A percentile compares a stretch with the other conserved stretches of the same genome.
phyloP scores from a whole-genome alignment of 1,284 basidiomycete species.

The Heterobasidion occidentale region DNA sequence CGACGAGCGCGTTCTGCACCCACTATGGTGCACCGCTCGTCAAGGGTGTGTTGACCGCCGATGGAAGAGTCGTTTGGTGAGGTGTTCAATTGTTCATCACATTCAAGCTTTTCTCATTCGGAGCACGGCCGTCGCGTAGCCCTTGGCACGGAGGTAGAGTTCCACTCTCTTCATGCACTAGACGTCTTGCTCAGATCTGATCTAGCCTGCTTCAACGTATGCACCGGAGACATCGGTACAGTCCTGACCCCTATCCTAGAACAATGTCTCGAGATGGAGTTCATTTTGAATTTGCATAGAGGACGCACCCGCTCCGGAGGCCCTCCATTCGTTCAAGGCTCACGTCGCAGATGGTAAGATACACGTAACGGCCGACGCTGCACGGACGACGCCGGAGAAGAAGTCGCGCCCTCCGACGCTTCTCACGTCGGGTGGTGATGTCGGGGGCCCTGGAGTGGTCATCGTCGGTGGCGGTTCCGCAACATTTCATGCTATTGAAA shows the following conservation, averaged over 20 bases:
- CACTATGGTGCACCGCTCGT: constrained; percentile 83
- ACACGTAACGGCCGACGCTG: constrained; percentile 69
- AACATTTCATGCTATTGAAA: constrained; percentile 76
- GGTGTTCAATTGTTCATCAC: constrained; percentile 12
- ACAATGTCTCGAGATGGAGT: constrained; percentile 12
- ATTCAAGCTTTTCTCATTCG: not conserved
- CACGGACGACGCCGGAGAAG: constrained; percentile 64
- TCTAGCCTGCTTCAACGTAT: constrained; percentile 82
- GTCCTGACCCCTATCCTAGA: not conserved
- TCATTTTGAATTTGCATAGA: constrained; percentile 36
- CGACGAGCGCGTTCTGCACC: constrained; percentile 84
- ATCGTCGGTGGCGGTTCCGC: constrained; percentile 88
- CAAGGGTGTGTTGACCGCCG: constrained; percentile 76
- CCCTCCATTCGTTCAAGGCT: constrained; percentile 78
- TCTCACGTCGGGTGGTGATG: constrained; percentile 25
- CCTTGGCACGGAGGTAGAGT: constrained; percentile 83
- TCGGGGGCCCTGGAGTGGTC: constrained; percentile 49
- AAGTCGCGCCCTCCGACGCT: constrained; percentile 52
- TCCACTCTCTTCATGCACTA: not conserved
- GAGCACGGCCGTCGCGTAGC: constrained; percentile 26
- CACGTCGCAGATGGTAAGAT: constrained; percentile 71
- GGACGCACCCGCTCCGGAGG: constrained; percentile 84
- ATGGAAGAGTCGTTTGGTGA: constrained; percentile 76
- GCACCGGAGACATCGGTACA: constrained; percentile 69
- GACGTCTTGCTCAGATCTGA: not conserved